Base-by-base conservation (phyloP, 2,329 filamentous ascomycete species). In the Chaetomium sp. region DNA sequence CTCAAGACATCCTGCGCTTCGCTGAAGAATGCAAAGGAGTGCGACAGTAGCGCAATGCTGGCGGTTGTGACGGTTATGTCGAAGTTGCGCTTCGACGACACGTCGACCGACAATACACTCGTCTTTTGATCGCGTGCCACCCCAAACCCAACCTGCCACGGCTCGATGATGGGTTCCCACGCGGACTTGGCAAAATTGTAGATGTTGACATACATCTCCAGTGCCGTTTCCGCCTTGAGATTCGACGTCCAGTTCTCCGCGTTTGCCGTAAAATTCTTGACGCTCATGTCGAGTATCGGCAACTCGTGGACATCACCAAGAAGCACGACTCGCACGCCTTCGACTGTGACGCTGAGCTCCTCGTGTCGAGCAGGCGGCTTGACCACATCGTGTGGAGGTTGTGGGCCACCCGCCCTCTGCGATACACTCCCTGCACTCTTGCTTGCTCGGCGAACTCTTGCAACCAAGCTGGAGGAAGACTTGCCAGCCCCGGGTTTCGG, bases 131-230 rank as follows among this genome's bases (percentile, higher is more conserved):
- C 86, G 64, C 86, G 91, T 0, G 88, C 85, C 69, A 97, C 83
- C 60, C 95, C 89, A 62, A 99, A 84, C 2, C 91, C 91, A n/a
- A 97, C 78, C 62, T 92, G 85, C 94, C 94, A 99, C 6, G 95
- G 95, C 69, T 99, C 94, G 33, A 99, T 84, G 37, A 99, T 74
- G 3, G 94, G 94, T 70, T 99, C 94, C 94, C 94, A 99, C 3
- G 91, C 90, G 0, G 94, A 99, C 70, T 99, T 99, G 11, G 94
- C 94, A 72, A 99, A 99, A 71, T 99, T 99, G 77, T 96, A 99
- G 33, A 99, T 87, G 66, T 97, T 99, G 64, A 95, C 82, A 70
- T 96, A 96, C 61, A 92, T 90, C 60, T 96, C 90, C 48, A 99
- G 85, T n/a, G 84, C 87, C 0, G 90, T 88, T 67, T 96, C 90